Evolutionary conservation across 345 rosid species (phyloP).

Genomic region (Syzygium oleosum): DNA sequence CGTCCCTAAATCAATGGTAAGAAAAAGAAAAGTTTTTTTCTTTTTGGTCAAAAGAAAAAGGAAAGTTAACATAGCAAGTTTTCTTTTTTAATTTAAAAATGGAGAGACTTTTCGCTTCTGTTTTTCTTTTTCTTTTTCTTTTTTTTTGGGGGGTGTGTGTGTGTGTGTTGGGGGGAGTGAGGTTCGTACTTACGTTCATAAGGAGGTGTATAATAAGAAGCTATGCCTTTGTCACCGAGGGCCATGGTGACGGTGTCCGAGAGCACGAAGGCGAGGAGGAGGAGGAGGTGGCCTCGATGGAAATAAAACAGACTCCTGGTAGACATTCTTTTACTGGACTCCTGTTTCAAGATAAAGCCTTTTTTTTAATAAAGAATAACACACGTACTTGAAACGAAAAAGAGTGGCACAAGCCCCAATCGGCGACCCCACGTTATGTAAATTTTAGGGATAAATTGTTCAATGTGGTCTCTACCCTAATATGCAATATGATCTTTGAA

Average conservation of each 20-base stretch:
- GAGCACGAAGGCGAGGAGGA: neutral
- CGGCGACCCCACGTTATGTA: fast-evolving
- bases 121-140: no score
- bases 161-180: no score
- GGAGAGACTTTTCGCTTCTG: neutral
- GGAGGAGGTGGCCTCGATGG: neutral
- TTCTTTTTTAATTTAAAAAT: no score
- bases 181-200: conserved; percentile 25
- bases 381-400: neutral
- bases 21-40: neutral
- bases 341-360: neutral
- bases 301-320: neutral
- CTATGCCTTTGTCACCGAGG: conserved; percentile 33
- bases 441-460: no score
- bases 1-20: conserved; percentile 17
- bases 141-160: no score
- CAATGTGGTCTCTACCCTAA: no score
- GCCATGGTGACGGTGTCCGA: neutral
- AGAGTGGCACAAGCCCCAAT: neutral
- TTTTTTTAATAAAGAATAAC: no score
- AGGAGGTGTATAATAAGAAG: conserved; percentile 25
- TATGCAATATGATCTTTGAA: no score
- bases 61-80: no score
- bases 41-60: no score
- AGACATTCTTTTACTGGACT: neutral